These are phyloP conservation scores for Chlamydomonas reinhardtii DNA, from an alignment of 163 green algal species.

Conservation along the genomic window DNA sequence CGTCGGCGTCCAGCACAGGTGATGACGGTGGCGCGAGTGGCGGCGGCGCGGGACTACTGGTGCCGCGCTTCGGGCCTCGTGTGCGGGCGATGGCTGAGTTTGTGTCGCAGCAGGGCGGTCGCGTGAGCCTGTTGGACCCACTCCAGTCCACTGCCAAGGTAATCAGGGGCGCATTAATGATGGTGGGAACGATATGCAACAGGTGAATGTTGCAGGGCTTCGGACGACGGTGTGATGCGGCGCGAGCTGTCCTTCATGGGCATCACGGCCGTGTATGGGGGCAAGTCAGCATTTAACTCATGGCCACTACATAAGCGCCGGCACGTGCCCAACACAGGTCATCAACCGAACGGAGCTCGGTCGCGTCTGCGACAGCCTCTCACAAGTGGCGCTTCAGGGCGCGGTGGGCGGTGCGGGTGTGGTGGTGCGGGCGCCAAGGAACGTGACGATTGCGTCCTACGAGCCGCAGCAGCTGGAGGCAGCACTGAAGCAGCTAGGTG, in stretches of 20 bases:
- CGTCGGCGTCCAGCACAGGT: no score
- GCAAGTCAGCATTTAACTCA: no score
- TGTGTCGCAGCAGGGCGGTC: not conserved
- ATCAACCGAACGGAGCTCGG: constrained; percentile 42
- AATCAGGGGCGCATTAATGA: not conserved
- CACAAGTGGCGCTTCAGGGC: not conserved
- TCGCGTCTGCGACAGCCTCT: not conserved
- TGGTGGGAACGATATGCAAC: not conserved
- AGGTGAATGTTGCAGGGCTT: not conserved
- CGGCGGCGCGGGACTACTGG: no score
- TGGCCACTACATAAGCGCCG: no score
- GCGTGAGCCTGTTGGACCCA: constrained; percentile 22
- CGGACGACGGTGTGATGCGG: no score
- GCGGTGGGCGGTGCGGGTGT: not conserved
- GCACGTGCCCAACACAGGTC: not conserved
- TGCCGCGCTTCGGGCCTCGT: constrained; percentile 11
- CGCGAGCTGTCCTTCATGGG: no score
- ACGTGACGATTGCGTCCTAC: not conserved
- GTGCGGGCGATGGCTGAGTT: constrained; percentile 9
- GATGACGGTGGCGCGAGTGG: no score
- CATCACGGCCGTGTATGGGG: no score
- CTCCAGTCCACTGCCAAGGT: constrained; percentile 40
- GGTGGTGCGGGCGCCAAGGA: constrained; percentile 10
- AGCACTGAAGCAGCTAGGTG: constrained; percentile 4
- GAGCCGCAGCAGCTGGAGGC: not conserved